Percentiles rank a stretch among this genome's conserved stretches.
Conservation (phyloP, 352 stramenopile species). For the Phytophthora palmivora region DNA sequence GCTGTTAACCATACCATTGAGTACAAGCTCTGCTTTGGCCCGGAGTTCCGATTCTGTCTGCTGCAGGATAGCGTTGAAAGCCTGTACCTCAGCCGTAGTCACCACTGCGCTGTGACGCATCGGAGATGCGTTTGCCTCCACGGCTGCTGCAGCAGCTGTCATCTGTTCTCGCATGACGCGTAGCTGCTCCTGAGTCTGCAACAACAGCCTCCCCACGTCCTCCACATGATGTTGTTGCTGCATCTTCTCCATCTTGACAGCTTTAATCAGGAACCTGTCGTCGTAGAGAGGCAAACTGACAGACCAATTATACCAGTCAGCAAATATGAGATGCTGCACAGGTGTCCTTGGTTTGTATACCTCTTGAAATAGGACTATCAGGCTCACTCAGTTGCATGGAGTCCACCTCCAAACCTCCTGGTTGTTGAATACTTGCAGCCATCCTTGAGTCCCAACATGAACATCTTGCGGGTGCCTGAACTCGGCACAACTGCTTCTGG, state of each 20-base stretch:
- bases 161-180: constrained; percentile 79
- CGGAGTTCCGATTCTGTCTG: constrained; percentile 72
- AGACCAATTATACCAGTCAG: constrained; percentile 32
- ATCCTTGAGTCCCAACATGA: constrained; percentile 48
- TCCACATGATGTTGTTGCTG: constrained; percentile 85
- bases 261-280: not conserved
- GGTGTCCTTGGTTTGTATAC: not conserved
- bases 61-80: constrained; percentile 77
- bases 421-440: constrained; percentile 4
- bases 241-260: constrained; percentile 67
- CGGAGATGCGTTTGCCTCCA: constrained; percentile 40
- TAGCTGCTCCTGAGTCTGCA: constrained; percentile 86
- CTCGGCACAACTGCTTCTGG: constrained; percentile 18
- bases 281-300: constrained; percentile 2
- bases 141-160: constrained; percentile 38
- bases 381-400: not conserved
- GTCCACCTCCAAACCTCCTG: constrained; percentile 19
- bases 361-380: constrained; percentile 25
- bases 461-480: constrained; percentile 64
- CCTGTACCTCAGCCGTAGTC: constrained; percentile 43
- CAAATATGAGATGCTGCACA: constrained; percentile 23
- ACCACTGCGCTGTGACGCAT: constrained; percentile 39
- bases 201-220: constrained; percentile 79
- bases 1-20: constrained; percentile 69
- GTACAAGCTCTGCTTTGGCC: constrained; percentile 83